These are phyloP conservation scores for Fusarium napiforme DNA, from an alignment of 2,329 filamentous ascomycete species.

Conservation along the genomic window DNA sequence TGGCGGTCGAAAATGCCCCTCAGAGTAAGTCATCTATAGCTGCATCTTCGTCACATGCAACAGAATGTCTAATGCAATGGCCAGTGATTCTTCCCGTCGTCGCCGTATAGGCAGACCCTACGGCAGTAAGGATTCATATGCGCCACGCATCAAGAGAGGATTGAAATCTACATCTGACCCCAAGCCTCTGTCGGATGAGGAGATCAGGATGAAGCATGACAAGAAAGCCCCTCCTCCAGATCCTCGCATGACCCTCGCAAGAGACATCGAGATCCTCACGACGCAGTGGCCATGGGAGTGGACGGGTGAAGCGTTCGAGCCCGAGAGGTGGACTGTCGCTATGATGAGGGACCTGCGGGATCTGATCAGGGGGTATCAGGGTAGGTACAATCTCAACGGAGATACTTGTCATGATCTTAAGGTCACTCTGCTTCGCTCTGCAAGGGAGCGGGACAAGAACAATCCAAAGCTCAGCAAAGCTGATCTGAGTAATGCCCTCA, in stretches of 20 bases:
- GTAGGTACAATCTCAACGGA: background rate
- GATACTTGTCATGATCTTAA: background rate
- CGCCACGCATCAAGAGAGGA: background rate
- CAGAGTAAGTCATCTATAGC: background rate
- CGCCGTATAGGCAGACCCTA: background rate
- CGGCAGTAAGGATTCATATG: background rate
- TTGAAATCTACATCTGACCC: background rate
- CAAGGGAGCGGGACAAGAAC: background rate
- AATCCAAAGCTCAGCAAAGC: background rate
- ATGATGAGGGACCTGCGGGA: background rate
- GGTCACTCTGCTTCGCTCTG: accelerated
- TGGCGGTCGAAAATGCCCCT: accelerated
- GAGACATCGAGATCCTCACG: background rate
- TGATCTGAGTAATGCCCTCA: background rate
- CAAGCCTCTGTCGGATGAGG: background rate
- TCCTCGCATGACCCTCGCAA: background rate
- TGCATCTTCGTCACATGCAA: background rate
- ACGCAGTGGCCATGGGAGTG: background rate
- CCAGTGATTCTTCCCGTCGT: background rate
- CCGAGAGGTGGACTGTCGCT: background rate
- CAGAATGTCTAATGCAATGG: background rate
- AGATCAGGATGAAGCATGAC: background rate
- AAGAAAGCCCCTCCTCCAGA: background rate
- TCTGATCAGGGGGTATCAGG: background rate
- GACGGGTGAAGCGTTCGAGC: background rate